Evolutionary conservation across 257 asterid species (phyloP).

Genomic region (Solanum tarijense): DNA sequence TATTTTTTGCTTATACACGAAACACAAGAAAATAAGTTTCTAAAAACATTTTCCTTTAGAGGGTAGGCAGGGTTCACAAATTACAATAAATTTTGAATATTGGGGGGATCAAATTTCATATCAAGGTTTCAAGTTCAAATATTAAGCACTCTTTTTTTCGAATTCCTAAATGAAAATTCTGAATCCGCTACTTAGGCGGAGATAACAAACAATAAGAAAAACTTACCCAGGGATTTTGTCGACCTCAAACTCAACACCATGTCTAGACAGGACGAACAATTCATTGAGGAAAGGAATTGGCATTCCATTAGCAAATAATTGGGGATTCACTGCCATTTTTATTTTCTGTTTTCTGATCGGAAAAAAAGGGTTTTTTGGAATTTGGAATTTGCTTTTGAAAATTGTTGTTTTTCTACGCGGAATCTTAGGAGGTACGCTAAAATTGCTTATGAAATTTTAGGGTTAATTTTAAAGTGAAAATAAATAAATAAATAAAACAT

Average conservation of each 20-base stretch:
- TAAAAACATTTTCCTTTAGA: background rate
- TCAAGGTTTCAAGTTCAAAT: background rate
- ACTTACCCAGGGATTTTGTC: constrained; percentile 78
- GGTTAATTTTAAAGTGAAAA: background rate
- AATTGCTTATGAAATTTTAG: background rate
- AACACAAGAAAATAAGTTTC: background rate
- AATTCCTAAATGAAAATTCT: background rate
- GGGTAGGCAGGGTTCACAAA: background rate
- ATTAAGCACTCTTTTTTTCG: background rate
- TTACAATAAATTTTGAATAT: background rate
- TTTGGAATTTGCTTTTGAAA: background rate
- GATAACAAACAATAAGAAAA: background rate
- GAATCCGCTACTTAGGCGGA: background rate
- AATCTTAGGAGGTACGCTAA: background rate
- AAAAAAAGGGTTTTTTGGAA: background rate
- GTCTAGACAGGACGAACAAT: constrained; percentile 75
- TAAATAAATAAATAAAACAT: too few relatives aligned
- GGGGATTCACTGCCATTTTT: constrained; percentile 81
- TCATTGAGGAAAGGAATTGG: constrained; percentile 87
- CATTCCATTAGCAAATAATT: constrained; percentile 72
- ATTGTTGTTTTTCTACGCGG: background rate
- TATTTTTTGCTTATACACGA: background rate
- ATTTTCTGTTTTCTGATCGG: background rate
- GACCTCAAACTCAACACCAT: constrained; percentile 84
- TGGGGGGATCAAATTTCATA: background rate